A percentile compares a stretch with the other conserved stretches of the same genome.
Conservation (phyloP, 441 rosid species). For the Adansonia rubrostipa region DNA sequence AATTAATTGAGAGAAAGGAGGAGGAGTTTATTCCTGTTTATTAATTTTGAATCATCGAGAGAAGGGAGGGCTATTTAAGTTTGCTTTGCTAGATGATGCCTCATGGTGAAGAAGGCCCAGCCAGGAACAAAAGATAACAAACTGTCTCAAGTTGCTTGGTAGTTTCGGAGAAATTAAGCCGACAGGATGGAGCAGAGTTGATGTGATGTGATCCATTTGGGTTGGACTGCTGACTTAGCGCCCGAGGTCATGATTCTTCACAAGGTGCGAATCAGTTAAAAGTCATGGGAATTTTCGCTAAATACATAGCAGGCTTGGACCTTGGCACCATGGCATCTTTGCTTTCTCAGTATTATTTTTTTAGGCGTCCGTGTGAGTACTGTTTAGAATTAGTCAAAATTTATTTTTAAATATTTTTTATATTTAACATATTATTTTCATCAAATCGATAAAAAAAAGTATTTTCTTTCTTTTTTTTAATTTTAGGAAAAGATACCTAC, state of each 20-base stretch:
- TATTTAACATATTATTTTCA: too few species aligned
- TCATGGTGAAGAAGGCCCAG: too few species aligned
- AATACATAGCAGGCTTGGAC: background rate
- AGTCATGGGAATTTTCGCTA: background rate
- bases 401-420: too few species aligned
- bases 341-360: background rate
- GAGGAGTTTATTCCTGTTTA: too few species aligned
- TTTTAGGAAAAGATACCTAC: too few species aligned
- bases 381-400: too few species aligned
- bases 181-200: too few species aligned
- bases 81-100: background rate
- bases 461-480: too few species aligned
- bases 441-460: too few species aligned
- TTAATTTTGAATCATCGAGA: too few species aligned
- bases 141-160: background rate
- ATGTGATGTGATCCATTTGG: background rate
- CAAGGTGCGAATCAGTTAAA: conserved; percentile 13
- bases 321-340: background rate
- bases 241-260: background rate
- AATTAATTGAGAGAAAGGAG: background rate
- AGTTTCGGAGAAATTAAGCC: background rate
- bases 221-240: background rate
- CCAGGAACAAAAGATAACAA: too few species aligned
- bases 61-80: background rate
- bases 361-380: too few species aligned